phyloP scores from a whole-genome alignment of 1,139 yeast species.

The Pichia sp. region DNA sequence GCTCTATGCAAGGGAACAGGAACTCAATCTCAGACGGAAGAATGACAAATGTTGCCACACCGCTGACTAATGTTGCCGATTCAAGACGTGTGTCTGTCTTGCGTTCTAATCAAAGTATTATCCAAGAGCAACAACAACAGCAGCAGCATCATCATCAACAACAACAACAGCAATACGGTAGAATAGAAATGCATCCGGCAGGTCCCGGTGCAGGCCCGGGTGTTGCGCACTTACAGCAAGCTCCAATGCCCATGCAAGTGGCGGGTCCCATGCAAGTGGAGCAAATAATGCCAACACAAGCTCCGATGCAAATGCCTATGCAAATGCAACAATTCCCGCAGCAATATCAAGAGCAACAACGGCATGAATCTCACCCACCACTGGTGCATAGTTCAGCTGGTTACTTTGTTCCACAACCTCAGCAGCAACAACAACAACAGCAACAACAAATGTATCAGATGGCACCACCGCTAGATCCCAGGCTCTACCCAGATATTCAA shows the following conservation, averaged over 20 bases:
- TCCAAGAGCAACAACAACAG: neutral
- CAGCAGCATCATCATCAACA: neutral
- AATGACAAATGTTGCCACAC: no score
- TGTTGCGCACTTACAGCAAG: neutral
- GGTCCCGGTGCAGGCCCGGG: no score
- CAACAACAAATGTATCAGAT: no score
- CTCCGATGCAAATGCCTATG: neutral
- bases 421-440: neutral
- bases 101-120: neutral
- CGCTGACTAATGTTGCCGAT: neutral
- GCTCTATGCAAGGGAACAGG: no score
- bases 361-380: no score
- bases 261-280: neutral
- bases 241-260: neutral
- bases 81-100: neutral
- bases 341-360: no score
- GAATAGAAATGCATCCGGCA: no score
- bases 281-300: neutral
- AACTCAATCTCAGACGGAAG: no score
- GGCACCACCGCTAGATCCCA: neutral
- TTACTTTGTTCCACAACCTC: neutral
- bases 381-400: neutral
- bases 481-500: neutral
- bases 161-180: slow-evolving; percentile 1
- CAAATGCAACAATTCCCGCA: slow-evolving; percentile 1